These are phyloP conservation scores for Sporothrix sp. DNA, from an alignment of 2,329 filamentous ascomycete genomes.

Conservation along the genomic window DNA sequence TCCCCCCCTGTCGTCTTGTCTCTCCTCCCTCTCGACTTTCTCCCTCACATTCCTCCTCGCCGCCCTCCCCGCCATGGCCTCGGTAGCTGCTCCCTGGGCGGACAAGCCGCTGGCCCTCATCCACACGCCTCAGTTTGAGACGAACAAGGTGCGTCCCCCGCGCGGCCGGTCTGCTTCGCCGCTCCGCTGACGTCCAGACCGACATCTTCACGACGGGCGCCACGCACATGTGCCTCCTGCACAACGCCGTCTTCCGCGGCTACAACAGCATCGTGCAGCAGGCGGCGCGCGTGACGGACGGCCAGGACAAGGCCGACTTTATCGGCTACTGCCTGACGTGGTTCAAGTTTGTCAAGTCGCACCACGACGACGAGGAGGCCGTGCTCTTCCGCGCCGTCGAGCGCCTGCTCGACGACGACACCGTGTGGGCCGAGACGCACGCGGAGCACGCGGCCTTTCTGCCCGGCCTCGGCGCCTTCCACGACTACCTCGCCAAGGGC, in stretches of 20 bases:
- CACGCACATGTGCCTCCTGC: slow-evolving; percentile 51
- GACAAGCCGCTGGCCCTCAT: slow-evolving; percentile 46
- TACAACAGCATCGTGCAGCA: slow-evolving; percentile 56
- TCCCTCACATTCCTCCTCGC: background rate
- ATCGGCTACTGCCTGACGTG: slow-evolving; percentile 48
- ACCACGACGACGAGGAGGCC: slow-evolving; percentile 52
- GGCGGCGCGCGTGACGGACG: slow-evolving; percentile 37
- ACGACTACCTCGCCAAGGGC: slow-evolving; percentile 37
- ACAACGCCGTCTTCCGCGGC: slow-evolving; percentile 53
- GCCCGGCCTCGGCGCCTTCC: slow-evolving; percentile 40
- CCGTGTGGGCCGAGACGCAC: slow-evolving; percentile 42
- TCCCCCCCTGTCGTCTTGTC: background rate
- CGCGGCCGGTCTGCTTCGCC: background rate
- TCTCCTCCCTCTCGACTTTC: background rate
- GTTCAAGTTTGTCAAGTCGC: slow-evolving; percentile 49
- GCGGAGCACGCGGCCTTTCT: slow-evolving; percentile 48
- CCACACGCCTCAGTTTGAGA: slow-evolving; percentile 42
- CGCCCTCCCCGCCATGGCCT: background rate
- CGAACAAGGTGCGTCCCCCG: slow-evolving; percentile 34
- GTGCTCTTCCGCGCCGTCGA: slow-evolving; percentile 47
- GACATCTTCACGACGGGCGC: slow-evolving; percentile 50
- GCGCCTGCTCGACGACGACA: slow-evolving; percentile 39
- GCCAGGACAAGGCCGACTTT: slow-evolving; percentile 46
- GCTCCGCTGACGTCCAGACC: slow-evolving; percentile 27
- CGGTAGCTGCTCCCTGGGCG: slow-evolving; percentile 34